phyloP scores from a whole-genome alignment of 768 basidiomycete species.

The Suillus subluteus region DNA sequence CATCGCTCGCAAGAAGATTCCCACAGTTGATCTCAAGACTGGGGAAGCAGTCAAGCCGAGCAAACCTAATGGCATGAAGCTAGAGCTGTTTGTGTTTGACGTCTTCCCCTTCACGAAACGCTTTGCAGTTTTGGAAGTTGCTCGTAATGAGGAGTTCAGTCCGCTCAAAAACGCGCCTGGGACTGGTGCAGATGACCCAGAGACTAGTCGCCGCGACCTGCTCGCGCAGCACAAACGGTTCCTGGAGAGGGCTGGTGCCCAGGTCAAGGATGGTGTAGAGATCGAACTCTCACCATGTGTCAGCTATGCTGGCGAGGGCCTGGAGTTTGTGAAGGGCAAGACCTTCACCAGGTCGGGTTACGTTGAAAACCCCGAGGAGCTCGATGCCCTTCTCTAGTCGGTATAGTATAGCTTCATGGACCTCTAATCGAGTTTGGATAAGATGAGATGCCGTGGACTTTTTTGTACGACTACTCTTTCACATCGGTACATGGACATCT shows the following conservation, averaged over 20 bases:
- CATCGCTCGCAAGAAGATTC: slow-evolving; percentile 97
- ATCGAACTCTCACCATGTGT: slow-evolving; percentile 91
- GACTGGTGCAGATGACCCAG: slow-evolving; percentile 85
- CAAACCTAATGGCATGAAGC: slow-evolving; percentile 98
- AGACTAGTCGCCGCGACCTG: slow-evolving; percentile 88
- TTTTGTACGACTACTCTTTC: slow-evolving; percentile 9
- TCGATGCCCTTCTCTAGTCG: slow-evolving; percentile 65
- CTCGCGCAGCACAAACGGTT: slow-evolving; percentile 87
- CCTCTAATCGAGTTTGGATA: slow-evolving; percentile 7
- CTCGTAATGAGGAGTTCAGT: slow-evolving; percentile 89
- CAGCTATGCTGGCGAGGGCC: slow-evolving; percentile 91
- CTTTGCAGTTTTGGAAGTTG: slow-evolving; percentile 89
- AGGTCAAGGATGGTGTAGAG: slow-evolving; percentile 71
- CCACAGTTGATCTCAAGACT: slow-evolving; percentile 70
- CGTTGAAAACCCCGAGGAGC: slow-evolving; percentile 65
- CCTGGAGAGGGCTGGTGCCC: slow-evolving; percentile 79
- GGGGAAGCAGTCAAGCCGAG: slow-evolving; percentile 77
- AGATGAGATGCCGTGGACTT: not conserved
- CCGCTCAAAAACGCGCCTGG: slow-evolving; percentile 98
- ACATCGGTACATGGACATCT: slow-evolving; percentile 13
- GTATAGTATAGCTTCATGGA: slow-evolving; percentile 12
- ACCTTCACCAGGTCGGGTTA: slow-evolving; percentile 75
- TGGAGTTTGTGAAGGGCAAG: slow-evolving; percentile 79
- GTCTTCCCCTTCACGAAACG: slow-evolving; percentile 90
- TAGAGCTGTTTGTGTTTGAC: slow-evolving; percentile 98